Percentiles rank a stretch among this genome's conserved stretches.
Evolutionary conservation across 495 filamentous ascomycete species (phyloP).

Genomic region (Trichoderma orchidacearum): DNA sequence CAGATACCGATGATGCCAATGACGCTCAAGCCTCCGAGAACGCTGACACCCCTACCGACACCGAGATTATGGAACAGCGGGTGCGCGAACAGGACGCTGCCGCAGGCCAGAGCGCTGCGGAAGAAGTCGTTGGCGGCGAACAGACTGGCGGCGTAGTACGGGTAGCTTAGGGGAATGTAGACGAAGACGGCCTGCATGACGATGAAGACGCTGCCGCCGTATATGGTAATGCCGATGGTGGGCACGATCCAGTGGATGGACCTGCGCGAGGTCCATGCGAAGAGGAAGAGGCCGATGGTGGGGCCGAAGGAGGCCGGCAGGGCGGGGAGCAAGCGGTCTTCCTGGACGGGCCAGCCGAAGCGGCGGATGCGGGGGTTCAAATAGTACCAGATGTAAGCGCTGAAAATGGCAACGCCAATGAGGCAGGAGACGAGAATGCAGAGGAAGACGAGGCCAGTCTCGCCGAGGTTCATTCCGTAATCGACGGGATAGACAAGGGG

Average conservation of each 20-base stretch:
- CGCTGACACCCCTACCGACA: conserved; percentile 36
- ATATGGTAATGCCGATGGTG: conserved; percentile 45
- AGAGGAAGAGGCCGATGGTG: conserved; percentile 49
- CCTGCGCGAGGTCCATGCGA: conserved; percentile 43
- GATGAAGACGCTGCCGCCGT: conserved; percentile 26
- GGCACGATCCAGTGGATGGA: conserved; percentile 49
- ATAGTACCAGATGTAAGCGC: conserved; percentile 34
- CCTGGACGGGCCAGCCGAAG: conserved; percentile 33
- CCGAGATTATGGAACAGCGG: conserved; percentile 46
- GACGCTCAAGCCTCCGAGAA: conserved; percentile 42
- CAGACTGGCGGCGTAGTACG: conserved; percentile 45
- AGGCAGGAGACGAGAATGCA: conserved; percentile 44
- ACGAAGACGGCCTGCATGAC: conserved; percentile 51
- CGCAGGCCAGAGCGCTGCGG: conserved; percentile 40
- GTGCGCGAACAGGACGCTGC: conserved; percentile 40
- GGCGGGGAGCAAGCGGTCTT: conserved; percentile 41
- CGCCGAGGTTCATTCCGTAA: conserved; percentile 48
- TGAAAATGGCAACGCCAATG: conserved; percentile 38
- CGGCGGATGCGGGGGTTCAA: conserved; percentile 25
- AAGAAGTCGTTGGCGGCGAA: conserved; percentile 52
- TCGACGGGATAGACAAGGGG: conserved; percentile 53
- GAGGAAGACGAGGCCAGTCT: conserved; percentile 51
- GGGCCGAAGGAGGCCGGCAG: conserved; percentile 38
- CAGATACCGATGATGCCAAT: conserved; percentile 44
- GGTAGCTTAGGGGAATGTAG: conserved; percentile 48